Percentiles rank a stretch among this genome's conserved stretches.
These are phyloP conservation scores for Leishmania martiniquensis DNA, from an alignment of 208 protist species.

Conservation along the genomic window DNA sequence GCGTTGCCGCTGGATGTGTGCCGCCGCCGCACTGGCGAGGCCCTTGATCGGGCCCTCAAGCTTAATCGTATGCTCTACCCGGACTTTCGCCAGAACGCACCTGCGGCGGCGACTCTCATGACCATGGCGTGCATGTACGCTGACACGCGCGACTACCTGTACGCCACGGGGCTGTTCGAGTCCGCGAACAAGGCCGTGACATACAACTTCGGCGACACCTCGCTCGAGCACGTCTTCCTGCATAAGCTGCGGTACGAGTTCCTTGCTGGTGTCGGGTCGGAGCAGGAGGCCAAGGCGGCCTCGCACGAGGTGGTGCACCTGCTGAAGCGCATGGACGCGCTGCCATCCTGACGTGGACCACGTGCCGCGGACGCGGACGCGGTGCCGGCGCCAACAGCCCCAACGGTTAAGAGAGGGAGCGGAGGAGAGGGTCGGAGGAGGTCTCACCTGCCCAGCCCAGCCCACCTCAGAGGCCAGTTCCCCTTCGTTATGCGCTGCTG, in stretches of 20 bases:
- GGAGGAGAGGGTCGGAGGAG: not conserved
- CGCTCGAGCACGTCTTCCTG: slow-evolving; percentile 58
- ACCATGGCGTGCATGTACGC: slow-evolving; percentile 86
- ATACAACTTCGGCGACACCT: slow-evolving; percentile 64
- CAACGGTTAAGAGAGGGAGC: not conserved
- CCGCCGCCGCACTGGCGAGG: slow-evolving; percentile 57
- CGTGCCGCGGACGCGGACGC: no score
- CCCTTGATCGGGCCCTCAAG: slow-evolving; percentile 72
- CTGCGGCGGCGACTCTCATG: slow-evolving; percentile 63
- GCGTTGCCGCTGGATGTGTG: slow-evolving; percentile 49
- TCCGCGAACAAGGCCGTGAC: slow-evolving; percentile 65
- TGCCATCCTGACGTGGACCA: slow-evolving; percentile 25
- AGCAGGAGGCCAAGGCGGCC: slow-evolving; percentile 80
- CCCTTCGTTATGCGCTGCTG: not conserved
- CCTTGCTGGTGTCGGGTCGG: slow-evolving; percentile 82
- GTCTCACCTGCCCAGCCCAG: not conserved
- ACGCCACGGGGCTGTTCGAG: slow-evolving; percentile 85
- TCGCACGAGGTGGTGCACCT: slow-evolving; percentile 78
- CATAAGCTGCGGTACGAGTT: slow-evolving; percentile 83
- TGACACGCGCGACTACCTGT: slow-evolving; percentile 90
- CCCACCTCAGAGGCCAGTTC: not conserved
- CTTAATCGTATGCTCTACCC: slow-evolving; percentile 76
- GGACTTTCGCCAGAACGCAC: slow-evolving; percentile 57
- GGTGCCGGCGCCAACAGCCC: no score
- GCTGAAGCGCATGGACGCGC: slow-evolving; percentile 63